A percentile compares a stretch with the other conserved stretches of the same genome.
These are phyloP conservation scores for Rhizopus microsporus DNA, from an alignment of 371 early-diverging fungal species.

Conservation along the genomic window DNA sequence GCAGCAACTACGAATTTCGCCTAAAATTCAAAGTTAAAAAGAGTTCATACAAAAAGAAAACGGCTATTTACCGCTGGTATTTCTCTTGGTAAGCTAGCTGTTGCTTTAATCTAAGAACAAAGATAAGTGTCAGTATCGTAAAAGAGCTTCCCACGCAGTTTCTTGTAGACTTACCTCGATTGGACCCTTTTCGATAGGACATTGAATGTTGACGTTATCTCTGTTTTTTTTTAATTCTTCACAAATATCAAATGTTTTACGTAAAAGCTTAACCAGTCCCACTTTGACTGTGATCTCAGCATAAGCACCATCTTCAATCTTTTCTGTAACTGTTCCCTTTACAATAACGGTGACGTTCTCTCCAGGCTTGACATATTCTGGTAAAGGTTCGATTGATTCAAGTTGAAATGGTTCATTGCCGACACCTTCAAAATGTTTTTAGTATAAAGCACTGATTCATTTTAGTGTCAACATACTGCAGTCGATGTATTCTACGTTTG, in stretches of 20 bases:
- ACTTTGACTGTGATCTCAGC: slow-evolving; percentile 22
- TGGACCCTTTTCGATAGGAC: slow-evolving; percentile 18
- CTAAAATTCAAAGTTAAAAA: too few relatives aligned
- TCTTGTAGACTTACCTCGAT: slow-evolving; percentile 4
- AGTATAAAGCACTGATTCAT: background rate
- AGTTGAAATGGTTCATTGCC: background rate
- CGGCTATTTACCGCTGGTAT: too few relatives aligned
- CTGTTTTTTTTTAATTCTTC: slow-evolving; percentile 15
- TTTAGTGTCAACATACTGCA: too few relatives aligned
- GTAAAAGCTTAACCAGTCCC: slow-evolving; percentile 14
- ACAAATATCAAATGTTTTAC: slow-evolving; percentile 23
- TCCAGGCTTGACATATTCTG: slow-evolving; percentile 18
- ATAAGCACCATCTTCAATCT: slow-evolving; percentile 5
- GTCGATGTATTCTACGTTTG: too few relatives aligned
- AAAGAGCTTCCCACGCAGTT: too few relatives aligned
- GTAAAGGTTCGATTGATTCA: slow-evolving; percentile 6
- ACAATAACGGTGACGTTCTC: slow-evolving; percentile 17
- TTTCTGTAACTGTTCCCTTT: slow-evolving; percentile 6
- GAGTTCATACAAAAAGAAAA: too few relatives aligned
- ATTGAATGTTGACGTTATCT: slow-evolving; percentile 23
- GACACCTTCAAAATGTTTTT: background rate
- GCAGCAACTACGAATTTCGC: too few relatives aligned
- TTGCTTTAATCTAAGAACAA: too few relatives aligned
- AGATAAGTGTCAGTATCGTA: too few relatives aligned
- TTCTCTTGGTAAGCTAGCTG: too few relatives aligned